These are phyloP conservation scores for Pleurotus citrinopileatus DNA, from an alignment of 768 basidiomycete species.

Conservation along the genomic window DNA sequence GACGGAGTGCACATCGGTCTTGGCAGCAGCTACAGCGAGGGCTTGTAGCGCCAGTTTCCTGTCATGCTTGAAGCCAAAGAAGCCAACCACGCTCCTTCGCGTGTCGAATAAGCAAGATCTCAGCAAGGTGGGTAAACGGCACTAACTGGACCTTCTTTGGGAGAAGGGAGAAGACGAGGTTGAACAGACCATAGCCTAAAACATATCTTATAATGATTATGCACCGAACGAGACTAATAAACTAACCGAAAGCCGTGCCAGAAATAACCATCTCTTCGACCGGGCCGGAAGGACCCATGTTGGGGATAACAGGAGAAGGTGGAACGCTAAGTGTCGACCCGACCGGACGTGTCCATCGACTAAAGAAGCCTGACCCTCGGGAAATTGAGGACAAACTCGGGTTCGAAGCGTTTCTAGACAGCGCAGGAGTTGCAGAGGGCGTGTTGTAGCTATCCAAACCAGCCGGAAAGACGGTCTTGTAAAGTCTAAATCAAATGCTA, in stretches of 20 bases:
- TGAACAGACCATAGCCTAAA: slow-evolving; percentile 66
- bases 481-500: slow-evolving; percentile 40
- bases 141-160: slow-evolving; percentile 68
- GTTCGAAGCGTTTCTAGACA: slow-evolving; percentile 31
- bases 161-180: slow-evolving; percentile 74
- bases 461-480: slow-evolving; percentile 63
- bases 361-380: slow-evolving; percentile 30
- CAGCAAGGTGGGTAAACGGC: background rate
- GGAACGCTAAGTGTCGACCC: slow-evolving; percentile 19
- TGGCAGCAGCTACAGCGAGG: slow-evolving; percentile 62
- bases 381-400: slow-evolving; percentile 20
- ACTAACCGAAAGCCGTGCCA: slow-evolving; percentile 74
- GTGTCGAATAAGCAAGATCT: background rate
- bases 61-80: slow-evolving; percentile 76
- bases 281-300: slow-evolving; percentile 41
- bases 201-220: background rate
- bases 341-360: slow-evolving; percentile 31
- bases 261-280: slow-evolving; percentile 73
- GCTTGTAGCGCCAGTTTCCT: slow-evolving; percentile 66
- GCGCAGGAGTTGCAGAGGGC: slow-evolving; percentile 28
- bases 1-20: slow-evolving; percentile 69
- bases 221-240: slow-evolving; percentile 16
- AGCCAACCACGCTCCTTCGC: slow-evolving; percentile 63
- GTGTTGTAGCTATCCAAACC: slow-evolving; percentile 48
- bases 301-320: slow-evolving; percentile 11